phyloP scores from a whole-genome alignment of 176 grass and related monocot genomes.

The Pharus latifolius region DNA sequence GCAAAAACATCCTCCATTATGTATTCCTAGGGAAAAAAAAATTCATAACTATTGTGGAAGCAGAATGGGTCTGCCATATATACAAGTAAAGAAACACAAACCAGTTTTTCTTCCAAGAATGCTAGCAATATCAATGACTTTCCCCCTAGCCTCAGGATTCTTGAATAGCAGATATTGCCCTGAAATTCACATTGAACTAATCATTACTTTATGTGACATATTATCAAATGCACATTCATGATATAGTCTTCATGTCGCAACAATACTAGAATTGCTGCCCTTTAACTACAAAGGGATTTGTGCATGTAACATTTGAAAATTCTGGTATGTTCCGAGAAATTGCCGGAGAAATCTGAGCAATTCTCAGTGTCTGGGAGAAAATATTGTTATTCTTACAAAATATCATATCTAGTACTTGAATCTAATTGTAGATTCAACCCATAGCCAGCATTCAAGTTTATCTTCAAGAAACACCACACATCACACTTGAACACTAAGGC shows the following conservation, averaged over 20 bases:
- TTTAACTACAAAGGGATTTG: neutral
- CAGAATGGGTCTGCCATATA: neutral
- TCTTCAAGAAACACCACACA: too few species aligned
- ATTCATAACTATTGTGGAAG: neutral
- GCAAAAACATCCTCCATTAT: too few species aligned
- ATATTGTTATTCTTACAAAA: too few species aligned
- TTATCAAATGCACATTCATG: neutral
- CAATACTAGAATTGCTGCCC: neutral
- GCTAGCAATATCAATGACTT: constrained; percentile 39
- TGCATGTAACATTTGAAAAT: too few species aligned
- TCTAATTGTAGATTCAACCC: too few species aligned
- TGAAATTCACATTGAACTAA: constrained; percentile 18
- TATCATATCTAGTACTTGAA: too few species aligned
- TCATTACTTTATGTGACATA: neutral
- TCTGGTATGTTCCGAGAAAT: too few species aligned
- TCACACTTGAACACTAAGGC: too few species aligned
- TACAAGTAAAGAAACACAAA: neutral
- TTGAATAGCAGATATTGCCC: constrained; percentile 60
- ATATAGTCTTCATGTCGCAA: neutral
- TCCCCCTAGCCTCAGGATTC: constrained; percentile 33
- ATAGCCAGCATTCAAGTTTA: too few species aligned
- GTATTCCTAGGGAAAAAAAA: too few species aligned
- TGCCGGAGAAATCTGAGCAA: too few species aligned
- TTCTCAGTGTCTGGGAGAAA: too few species aligned
- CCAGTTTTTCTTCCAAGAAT: constrained; percentile 72